Base-by-base conservation (phyloP, 306 rosid genomes). In the Begonia peltatifolia region DNA sequence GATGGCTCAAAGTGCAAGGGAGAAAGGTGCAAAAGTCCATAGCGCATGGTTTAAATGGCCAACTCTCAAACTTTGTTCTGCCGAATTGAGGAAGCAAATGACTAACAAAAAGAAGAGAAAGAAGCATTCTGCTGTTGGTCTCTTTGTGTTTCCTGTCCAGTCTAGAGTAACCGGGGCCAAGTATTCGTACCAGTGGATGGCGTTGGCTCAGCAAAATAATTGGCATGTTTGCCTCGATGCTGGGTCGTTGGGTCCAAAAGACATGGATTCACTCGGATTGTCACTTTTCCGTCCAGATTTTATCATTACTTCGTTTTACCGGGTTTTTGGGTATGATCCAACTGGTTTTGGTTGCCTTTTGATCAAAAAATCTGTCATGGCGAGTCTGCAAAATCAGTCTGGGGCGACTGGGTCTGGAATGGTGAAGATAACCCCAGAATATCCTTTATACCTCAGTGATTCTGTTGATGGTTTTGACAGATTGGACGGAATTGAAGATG, bases 11-110 rank as follows among this genome's bases (percentile, higher is more conserved):
- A 68, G 90, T 59, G 97, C 97, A 13, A 65, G 76, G 49, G 84
- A 78, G 71, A 90, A 90, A 74, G 95, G 97, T 60, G 97, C 97
- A 8, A 90, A 90, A 62, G 95, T 74, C 30, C 49, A 74, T 38
- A 90, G 87, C 61, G 94, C 97, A 2, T 85, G 97, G 97, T 90
- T 82, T 70, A 90, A 85, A 66, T 90, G 97, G 97, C 97, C 97
- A 16, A 90, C 94, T 18, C 72, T 90, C 72, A 89, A 89, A 53
- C 89, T 83, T 44, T 90, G 97, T 61, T 83, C 97, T 14, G 82
- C 87, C 13, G 97, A 90, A 70, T 71, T 90, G 80, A 77, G 95
- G 43, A 90, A 90, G 80, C 95, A 83, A 66, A 83, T 90, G 63
- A 70, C 84, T 0, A 85, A 49, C 72, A 90, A 63, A 62, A 64